Conservation (phyloP, 2,329 filamentous ascomycete species). For the Seiridium unicorne region DNA sequence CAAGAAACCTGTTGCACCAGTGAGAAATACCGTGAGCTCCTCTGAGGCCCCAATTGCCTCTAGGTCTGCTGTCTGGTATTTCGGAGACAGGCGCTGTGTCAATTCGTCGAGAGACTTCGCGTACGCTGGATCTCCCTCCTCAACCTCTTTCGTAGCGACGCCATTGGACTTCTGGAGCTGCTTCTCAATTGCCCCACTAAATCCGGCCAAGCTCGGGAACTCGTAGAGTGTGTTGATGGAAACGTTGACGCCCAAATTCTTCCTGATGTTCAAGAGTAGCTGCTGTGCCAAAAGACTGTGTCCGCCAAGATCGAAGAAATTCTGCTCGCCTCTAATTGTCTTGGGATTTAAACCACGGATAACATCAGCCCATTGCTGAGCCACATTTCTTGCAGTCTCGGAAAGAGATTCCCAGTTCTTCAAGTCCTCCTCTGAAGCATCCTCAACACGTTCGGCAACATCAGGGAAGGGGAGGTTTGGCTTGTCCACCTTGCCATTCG, state of each 20-base stretch:
- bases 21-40: slow-evolving; percentile 68
- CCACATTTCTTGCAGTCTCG: slow-evolving; percentile 65
- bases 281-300: slow-evolving; percentile 81
- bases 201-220: slow-evolving; percentile 49
- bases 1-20: slow-evolving; percentile 87
- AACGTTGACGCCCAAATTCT: slow-evolving; percentile 46
- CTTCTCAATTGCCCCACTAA: slow-evolving; percentile 52
- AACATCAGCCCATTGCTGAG: slow-evolving; percentile 71
- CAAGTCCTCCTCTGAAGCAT: slow-evolving; percentile 39
- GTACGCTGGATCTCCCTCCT: slow-evolving; percentile 43
- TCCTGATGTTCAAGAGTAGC: slow-evolving; percentile 67
- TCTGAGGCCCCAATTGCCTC: slow-evolving; percentile 12
- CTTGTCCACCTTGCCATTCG: slow-evolving; percentile 83
- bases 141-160: slow-evolving; percentile 20
- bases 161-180: slow-evolving; percentile 21
- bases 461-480: slow-evolving; percentile 80
- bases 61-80: slow-evolving; percentile 30
- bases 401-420: slow-evolving; percentile 39
- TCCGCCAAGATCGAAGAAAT: slow-evolving; percentile 79
- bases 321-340: slow-evolving; percentile 58
- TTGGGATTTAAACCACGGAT: slow-evolving; percentile 66
- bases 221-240: slow-evolving; percentile 71
- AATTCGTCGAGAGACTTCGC: slow-evolving; percentile 48
- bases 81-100: slow-evolving; percentile 34
- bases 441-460: slow-evolving; percentile 59